Evolutionary conservation across 352 stramenopile species (phyloP).

Genomic region (Globisporangium middletonii): DNA sequence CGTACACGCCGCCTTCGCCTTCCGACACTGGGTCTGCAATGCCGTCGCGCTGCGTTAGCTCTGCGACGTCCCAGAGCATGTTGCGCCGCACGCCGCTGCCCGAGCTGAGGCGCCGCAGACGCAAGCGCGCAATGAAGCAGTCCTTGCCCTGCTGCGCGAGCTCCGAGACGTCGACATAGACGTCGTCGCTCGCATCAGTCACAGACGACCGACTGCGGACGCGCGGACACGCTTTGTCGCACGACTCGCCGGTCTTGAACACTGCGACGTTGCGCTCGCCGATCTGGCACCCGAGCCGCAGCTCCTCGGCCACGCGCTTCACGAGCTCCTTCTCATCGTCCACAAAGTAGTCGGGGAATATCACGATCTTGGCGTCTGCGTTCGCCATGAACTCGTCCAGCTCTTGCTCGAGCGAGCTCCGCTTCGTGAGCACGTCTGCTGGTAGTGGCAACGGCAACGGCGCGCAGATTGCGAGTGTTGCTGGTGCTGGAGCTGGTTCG

Average conservation of each 20-base stretch:
- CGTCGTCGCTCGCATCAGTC: constrained; percentile 26
- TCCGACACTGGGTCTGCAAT: constrained; percentile 50
- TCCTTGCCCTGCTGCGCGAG: constrained; percentile 71
- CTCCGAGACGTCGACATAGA: constrained; percentile 65
- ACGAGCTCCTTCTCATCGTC: constrained; percentile 49
- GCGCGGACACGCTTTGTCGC: constrained; percentile 8
- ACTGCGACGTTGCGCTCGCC: constrained; percentile 53
- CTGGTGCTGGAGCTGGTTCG: neutral
- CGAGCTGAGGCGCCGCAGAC: constrained; percentile 51
- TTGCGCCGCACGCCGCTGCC: constrained; percentile 52
- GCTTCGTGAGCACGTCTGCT: constrained; percentile 12
- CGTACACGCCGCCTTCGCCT: constrained; percentile 68
- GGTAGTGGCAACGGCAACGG: neutral
- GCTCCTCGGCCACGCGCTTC: constrained; percentile 37
- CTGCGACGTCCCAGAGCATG: constrained; percentile 75
- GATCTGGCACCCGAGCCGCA: constrained; percentile 56
- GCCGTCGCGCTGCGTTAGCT: constrained; percentile 42
- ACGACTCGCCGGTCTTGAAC: constrained; percentile 39
- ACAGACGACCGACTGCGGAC: constrained; percentile 4
- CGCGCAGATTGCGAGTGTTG: neutral
- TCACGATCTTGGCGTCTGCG: constrained; percentile 39
- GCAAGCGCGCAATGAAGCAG: constrained; percentile 59
- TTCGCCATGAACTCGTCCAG: constrained; percentile 48
- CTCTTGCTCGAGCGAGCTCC: constrained; percentile 47
- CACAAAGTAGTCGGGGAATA: constrained; percentile 67